Base-by-base conservation (phyloP, 352 stramenopile genomes). In the Phytophthora sp. region DNA sequence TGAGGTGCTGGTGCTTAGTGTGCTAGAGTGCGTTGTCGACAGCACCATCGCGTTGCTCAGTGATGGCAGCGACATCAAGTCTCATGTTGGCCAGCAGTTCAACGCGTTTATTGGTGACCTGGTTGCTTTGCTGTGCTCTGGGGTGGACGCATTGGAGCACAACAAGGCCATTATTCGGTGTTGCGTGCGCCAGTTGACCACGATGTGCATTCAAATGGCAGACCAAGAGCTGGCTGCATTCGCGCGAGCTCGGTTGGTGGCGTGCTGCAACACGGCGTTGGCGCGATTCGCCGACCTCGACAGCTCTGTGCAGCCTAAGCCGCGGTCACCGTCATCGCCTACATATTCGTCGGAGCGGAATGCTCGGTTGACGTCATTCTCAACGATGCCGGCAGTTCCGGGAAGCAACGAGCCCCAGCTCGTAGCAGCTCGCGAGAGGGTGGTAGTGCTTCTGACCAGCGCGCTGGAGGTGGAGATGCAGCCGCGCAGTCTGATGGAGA, bases 21-120 rank as follows among this genome's bases (percentile, higher is more conserved):
- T 93, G 6, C 64, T 95, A 3, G 85, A 93, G 52, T 92, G 77
- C 45, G 57, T 94, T 6, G 84, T 93, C 18, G 82, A 91, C 49
- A 89, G 70, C 24, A 79, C 83, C 26, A 86, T 92, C 20, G 69
- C 76, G 20, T 35, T 90, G 37, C 69, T 90, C 18, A 62, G 67
- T 13, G 74, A 75, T 30, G 53, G 50, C 10, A 70, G 53, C 13
- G 60, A 77, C 18, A 46, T 81, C 15, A 76, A 74, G 30, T 41
- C 45, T 23, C 63, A 72, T 20, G 41, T 57, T 9, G 67, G 67
- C 26, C 62, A 66, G 27, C 68, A 76, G 38, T 76, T 67, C 39
- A 68, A 72, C 26, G 68, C 63, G 13, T 90, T 91, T 45, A 82
- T 72, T 23, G 62, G 72, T 27, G 74, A 86, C 21, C 64, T 94